Conservation (phyloP, 257 asterid species). For the Petunia secreta region DNA sequence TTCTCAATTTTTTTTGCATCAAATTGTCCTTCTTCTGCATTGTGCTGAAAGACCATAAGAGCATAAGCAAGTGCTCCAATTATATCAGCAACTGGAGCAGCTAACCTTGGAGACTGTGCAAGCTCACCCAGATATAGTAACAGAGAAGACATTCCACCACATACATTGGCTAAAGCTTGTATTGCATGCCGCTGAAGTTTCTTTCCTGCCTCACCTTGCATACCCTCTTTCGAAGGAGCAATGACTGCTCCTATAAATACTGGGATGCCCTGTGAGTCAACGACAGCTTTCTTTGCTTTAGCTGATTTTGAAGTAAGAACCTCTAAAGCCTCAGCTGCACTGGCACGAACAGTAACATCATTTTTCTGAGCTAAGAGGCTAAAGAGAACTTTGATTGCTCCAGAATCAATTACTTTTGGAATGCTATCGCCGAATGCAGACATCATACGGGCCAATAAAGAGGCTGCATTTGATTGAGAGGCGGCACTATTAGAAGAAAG, state of each 20-base stretch:
- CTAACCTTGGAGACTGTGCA: conserved; percentile 77
- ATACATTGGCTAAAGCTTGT: conserved; percentile 69
- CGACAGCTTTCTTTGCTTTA: conserved; percentile 57
- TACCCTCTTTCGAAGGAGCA: conserved; percentile 82
- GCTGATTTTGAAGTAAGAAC: conserved; percentile 67
- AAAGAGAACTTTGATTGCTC: conserved; percentile 65
- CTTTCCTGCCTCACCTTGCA: conserved; percentile 69
- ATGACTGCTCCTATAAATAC: conserved; percentile 74
- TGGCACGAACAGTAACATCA: conserved; percentile 71
- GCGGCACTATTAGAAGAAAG: conserved; percentile 63
- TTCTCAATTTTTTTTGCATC: conserved; percentile 58
- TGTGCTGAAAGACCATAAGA: conserved; percentile 61
- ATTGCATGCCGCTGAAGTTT: conserved; percentile 73
- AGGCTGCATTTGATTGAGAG: conserved; percentile 83
- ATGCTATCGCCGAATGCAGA: conserved; percentile 64
- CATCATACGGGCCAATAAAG: conserved; percentile 76
- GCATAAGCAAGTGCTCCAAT: conserved; percentile 89
- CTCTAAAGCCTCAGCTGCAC: conserved; percentile 85
- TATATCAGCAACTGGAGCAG: conserved; percentile 91
- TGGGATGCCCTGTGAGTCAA: conserved; percentile 67
- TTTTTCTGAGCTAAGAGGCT: conserved; percentile 60
- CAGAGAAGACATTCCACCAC: conserved; percentile 70
- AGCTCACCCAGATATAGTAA: conserved; percentile 80
- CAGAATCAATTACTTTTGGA: conserved; percentile 66
- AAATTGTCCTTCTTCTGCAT: conserved; percentile 51